A percentile compares a stretch with the other conserved stretches of the same genome.
These are phyloP conservation scores for Nitzschia palea DNA, from an alignment of 108 stramenopile genomes.

Conservation along the genomic window DNA sequence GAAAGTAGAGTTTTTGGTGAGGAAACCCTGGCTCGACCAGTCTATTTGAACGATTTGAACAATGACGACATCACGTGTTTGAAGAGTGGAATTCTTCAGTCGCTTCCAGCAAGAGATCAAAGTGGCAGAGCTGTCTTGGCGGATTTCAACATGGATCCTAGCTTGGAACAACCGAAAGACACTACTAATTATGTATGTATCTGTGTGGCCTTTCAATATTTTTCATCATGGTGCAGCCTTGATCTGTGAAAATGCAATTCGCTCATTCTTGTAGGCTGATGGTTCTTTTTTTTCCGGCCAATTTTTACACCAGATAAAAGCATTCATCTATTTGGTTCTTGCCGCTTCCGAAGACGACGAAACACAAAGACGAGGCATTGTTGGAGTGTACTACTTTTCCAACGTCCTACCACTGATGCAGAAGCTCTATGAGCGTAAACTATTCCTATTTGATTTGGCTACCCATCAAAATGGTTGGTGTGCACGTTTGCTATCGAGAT, in stretches of 20 bases:
- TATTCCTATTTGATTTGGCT: not conserved
- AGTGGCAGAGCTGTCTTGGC: constrained; percentile 21
- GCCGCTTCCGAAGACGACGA: constrained; percentile 13
- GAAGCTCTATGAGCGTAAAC: not conserved
- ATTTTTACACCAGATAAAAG: not conserved
- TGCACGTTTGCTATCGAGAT: constrained; percentile 10
- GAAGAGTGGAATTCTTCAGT: constrained; percentile 6
- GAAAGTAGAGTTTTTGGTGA: constrained; percentile 14
- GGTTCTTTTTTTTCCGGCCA: not conserved
- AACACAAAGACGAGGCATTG: constrained; percentile 7
- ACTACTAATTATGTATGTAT: constrained; percentile 5
- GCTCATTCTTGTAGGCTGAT: not conserved
- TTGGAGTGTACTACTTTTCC: constrained; percentile 5
- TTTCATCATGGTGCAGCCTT: not conserved
- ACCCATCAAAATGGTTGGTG: not conserved
- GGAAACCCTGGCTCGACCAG: not conserved
- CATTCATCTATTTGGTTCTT: not conserved
- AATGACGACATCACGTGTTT: constrained; percentile 3
- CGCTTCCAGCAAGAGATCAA: constrained; percentile 26
- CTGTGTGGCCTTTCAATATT: not conserved
- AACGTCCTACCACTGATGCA: not conserved
- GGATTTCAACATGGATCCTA: constrained; percentile 9
- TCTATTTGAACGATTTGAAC: constrained; percentile 10
- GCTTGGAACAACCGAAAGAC: not conserved
- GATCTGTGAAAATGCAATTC: too few relatives aligned